Percentiles rank a stretch among this genome's conserved stretches.
These are phyloP conservation scores for Scolecobasidium constrictum DNA, from an alignment of 2,329 filamentous ascomycete species.

Conservation along the genomic window DNA sequence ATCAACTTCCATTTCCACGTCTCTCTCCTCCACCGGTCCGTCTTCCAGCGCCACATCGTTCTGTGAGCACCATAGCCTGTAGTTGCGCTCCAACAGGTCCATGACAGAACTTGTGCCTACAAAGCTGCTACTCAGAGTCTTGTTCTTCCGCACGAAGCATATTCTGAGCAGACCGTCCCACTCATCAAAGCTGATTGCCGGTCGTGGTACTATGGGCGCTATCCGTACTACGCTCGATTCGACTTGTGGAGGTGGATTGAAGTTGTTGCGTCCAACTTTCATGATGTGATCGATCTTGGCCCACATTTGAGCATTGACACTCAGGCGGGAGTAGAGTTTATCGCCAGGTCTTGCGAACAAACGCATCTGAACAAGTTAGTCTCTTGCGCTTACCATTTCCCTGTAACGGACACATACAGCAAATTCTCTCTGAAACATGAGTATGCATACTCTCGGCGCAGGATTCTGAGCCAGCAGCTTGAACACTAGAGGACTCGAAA, in stretches of 20 bases:
- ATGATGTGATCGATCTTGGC: constrained; percentile 57
- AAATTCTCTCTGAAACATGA: constrained; percentile 97
- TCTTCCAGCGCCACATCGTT: constrained; percentile 62
- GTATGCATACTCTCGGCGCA: constrained; percentile 71
- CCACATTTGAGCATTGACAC: constrained; percentile 92
- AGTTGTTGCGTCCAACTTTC: constrained; percentile 95
- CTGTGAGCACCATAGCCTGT: constrained; percentile 80
- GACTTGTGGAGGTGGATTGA: constrained; percentile 86
- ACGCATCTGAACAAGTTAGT: too few relatives aligned
- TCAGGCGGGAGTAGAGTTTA: constrained; percentile 79
- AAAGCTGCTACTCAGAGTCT: constrained; percentile 59
- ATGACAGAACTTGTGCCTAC: constrained; percentile 72
- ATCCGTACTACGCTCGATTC: constrained; percentile 86
- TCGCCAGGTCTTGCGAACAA: constrained; percentile 82
- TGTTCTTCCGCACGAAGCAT: constrained; percentile 76
- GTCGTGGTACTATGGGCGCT: constrained; percentile 74
- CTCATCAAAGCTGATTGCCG: constrained; percentile 85
- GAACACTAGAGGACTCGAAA: constrained; percentile 86
- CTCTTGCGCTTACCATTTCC: too few relatives aligned
- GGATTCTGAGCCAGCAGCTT: constrained; percentile 73
- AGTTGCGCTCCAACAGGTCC: constrained; percentile 76
- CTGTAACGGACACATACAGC: too few relatives aligned
- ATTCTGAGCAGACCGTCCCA: constrained; percentile 85
- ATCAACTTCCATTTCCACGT: constrained; percentile 37
- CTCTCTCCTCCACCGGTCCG: constrained; percentile 25